These are phyloP conservation scores for Paramecium octaurelia DNA, from an alignment of 73 alveolate species.

Conservation along the genomic window DNA sequence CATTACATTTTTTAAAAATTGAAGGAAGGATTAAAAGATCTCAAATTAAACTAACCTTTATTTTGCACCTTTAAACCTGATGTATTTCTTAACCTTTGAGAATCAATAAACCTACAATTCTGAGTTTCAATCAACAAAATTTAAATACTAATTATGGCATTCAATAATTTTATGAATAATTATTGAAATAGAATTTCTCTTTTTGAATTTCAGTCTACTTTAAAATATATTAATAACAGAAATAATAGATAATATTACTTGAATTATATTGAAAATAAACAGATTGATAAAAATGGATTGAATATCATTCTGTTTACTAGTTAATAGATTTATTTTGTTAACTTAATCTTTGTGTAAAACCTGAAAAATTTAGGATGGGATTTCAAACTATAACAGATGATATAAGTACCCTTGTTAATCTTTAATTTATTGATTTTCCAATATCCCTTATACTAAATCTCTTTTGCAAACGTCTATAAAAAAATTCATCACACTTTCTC, in stretches of 20 bases:
- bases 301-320: neutral
- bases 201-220: neutral
- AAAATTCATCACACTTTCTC: slow-evolving; percentile 3
- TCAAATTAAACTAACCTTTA: too few species aligned
- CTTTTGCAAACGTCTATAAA: slow-evolving; percentile 29
- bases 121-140: too few species aligned
- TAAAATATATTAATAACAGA: neutral
- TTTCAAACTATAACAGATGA: neutral
- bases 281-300: neutral
- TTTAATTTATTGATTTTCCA: neutral
- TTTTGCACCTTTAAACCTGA: too few species aligned
- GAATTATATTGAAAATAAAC: neutral
- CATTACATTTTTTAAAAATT: too few species aligned
- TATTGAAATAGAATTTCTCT: neutral
- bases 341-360: neutral
- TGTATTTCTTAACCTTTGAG: too few species aligned
- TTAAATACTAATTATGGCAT: too few species aligned
- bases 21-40: too few species aligned
- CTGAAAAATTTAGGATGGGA: neutral
- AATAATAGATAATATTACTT: neutral
- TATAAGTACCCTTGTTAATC: neutral
- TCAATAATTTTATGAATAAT: too few species aligned
- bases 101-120: neutral
- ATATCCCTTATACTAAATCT: neutral
- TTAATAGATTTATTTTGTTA: neutral